Conservation (phyloP, 78 protist species). For the Dictyostelium purpureum region DNA sequence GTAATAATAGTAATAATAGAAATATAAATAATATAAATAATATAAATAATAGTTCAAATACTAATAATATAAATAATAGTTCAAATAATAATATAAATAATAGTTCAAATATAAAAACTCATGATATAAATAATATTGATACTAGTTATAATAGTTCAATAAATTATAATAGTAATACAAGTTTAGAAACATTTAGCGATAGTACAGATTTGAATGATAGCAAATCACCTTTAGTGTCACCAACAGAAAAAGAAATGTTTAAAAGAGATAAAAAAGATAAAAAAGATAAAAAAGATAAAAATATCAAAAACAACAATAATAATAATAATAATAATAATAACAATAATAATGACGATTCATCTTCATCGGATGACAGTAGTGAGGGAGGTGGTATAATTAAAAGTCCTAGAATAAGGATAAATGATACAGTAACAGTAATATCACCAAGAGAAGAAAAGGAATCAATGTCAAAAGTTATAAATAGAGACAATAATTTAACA, state of each 20-base stretch:
- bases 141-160: not conserved
- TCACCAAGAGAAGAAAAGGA: conserved; percentile 25
- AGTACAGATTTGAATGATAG: not conserved
- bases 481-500: conserved; percentile 48
- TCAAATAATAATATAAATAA: not conserved
- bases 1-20: not conserved
- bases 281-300: not conserved
- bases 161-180: not conserved
- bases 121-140: not conserved
- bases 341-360: not conserved
- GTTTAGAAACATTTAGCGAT: not conserved
- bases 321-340: not conserved
- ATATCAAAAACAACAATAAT: not conserved
- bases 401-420: not conserved
- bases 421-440: conserved; percentile 10
- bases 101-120: not conserved
- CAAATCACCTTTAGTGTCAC: not conserved
- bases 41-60: not conserved
- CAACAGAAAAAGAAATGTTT: not conserved
- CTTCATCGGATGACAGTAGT: not conserved
- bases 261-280: not conserved
- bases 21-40: not conserved
- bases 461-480: conserved; percentile 38
- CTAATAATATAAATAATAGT: not conserved
- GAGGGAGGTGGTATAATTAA: not conserved